Conservation (phyloP, 805 yeast genomes). For the Nakazawaea wyomingensis region DNA sequence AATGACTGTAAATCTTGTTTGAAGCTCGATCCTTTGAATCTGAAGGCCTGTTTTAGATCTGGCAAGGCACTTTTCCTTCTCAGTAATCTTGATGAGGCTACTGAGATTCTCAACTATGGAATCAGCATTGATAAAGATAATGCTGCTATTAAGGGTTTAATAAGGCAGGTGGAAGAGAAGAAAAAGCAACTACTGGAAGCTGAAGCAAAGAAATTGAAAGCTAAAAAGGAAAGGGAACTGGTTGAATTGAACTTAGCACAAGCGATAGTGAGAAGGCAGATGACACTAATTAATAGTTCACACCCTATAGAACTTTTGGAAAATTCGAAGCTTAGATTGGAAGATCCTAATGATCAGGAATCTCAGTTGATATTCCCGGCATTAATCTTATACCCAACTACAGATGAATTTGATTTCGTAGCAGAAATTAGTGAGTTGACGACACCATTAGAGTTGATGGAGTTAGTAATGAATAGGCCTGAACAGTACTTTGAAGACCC, state of each 20-base stretch:
- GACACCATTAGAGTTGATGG: constrained; percentile 59
- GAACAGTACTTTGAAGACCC: constrained; percentile 63
- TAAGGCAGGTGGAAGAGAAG: constrained; percentile 33
- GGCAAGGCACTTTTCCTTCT: constrained; percentile 74
- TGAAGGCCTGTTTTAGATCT: constrained; percentile 83
- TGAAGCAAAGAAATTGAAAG: constrained; percentile 28
- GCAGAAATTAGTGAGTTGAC: constrained; percentile 70
- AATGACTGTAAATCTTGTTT: constrained; percentile 79
- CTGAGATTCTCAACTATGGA: constrained; percentile 61
- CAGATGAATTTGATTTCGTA: constrained; percentile 78
- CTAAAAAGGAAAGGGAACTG: constrained; percentile 35
- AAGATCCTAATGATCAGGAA: constrained; percentile 61
- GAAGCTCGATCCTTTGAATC: constrained; percentile 56
- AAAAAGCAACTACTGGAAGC: constrained; percentile 19
- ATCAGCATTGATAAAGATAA: constrained; percentile 55
- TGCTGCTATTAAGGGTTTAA: constrained; percentile 44
- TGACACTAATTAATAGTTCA: constrained; percentile 42
- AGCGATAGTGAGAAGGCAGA: constrained; percentile 60
- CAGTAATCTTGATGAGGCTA: constrained; percentile 67
- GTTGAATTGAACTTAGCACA: constrained; percentile 40
- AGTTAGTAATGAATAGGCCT: constrained; percentile 59
- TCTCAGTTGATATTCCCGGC: constrained; percentile 83
- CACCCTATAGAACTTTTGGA: constrained; percentile 54
- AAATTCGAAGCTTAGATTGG: constrained; percentile 49
- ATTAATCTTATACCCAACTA: constrained; percentile 73